Base-by-base conservation (phyloP, 169 alveolate species). In the Eimeria praecox region DNA sequence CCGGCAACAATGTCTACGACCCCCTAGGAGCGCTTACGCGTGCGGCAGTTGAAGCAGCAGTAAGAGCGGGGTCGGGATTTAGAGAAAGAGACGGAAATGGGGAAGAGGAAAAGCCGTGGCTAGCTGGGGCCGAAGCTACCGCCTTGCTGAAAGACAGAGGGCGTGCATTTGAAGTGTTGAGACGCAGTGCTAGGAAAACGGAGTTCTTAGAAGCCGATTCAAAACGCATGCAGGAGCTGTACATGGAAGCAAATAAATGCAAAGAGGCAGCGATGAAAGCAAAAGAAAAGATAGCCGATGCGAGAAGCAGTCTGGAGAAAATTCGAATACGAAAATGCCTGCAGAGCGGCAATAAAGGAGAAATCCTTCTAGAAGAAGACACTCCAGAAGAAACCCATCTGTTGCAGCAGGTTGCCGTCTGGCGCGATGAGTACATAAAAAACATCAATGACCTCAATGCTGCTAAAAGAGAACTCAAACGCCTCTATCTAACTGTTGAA, bases 111-210 rank as follows among this genome's bases (percentile, higher is more conserved):
- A n/a, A 20, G 24, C 95, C 71, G 16, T 91, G 90, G 85, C 86
- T 92, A n/a, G 83, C 95, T 27, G 96, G 93, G 46, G 85, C 83
- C 56, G 90, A 83, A 69, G 96, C 95, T 20, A 88, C 95, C 6
- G 96, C 95, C 30, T 78, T 98, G 64, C 95, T 98, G 44, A 86
- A 96, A 78, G 99, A 98, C 90, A 95, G 98, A 71, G 97, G 97
- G n/a, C 96, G 96, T 24, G 97, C 98, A 20, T 97, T 98, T 86
- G 99, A 98, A 20, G 77, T 97, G n/a, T 97, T 98, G 73, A 96
- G 99, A 95, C 97, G 97, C 94, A 92, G 97, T 66, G 98, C 98
- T 56, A 89, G 99, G 66, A 97, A 98, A 94, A 96, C 97, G 42
- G 97, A 98, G 88, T 97, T 98, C 16, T 90, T 96, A 95, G 98